Conservation (phyloP, 495 filamentous ascomycete genomes). For the Hypomontagnella monticulosa region DNA sequence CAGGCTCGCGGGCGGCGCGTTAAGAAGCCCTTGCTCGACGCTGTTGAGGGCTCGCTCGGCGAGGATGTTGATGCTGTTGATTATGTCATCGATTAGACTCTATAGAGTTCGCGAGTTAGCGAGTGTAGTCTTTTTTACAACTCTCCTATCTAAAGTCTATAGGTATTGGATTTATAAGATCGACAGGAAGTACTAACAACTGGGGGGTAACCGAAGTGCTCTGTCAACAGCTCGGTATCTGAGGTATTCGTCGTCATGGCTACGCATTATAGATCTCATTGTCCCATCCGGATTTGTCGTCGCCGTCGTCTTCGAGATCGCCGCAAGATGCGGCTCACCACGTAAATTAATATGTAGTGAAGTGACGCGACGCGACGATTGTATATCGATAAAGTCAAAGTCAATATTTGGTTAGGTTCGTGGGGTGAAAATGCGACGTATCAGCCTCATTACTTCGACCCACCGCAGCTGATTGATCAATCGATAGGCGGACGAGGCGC, state of each 20-base stretch:
- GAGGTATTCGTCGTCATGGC: conserved; percentile 59
- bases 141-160: neutral
- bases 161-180: neutral
- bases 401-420: conserved; percentile 45
- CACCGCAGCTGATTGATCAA: neutral
- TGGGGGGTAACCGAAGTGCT: conserved; percentile 95
- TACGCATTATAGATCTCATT: conserved; percentile 31
- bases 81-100: conserved; percentile 96
- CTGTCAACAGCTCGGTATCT: conserved; percentile 83
- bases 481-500: conserved; percentile 8
- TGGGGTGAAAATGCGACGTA: conserved; percentile 23
- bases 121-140: conserved; percentile 23
- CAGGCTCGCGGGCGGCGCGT: conserved; percentile 73
- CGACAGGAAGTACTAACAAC: conserved; percentile 66
- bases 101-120: conserved; percentile 48
- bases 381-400: conserved; percentile 29
- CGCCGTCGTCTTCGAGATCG: conserved; percentile 7
- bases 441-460: conserved; percentile 12
- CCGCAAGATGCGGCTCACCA: neutral
- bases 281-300: conserved; percentile 9
- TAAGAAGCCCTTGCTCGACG: conserved; percentile 81
- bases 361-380: conserved; percentile 42
- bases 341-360: conserved; percentile 7
- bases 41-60: conserved; percentile 84
- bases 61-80: conserved; percentile 92